Base-by-base conservation (phyloP, 2,329 filamentous ascomycete genomes). In the Colletotrichum sojae region DNA sequence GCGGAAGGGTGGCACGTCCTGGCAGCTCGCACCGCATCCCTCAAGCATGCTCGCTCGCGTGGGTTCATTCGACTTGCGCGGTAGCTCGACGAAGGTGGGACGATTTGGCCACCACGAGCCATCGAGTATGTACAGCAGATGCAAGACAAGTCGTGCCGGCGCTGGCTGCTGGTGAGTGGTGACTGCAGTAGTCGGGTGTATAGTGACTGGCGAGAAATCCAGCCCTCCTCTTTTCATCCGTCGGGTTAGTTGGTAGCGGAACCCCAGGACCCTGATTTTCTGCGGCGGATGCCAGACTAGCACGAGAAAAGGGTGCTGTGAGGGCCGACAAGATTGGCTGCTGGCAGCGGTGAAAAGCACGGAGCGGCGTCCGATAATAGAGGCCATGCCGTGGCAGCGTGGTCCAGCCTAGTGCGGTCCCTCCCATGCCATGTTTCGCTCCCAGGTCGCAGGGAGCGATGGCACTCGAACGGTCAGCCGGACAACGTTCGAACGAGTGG, bases 201-300 rank as follows among this genome's bases (percentile, higher is more conserved):
- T 60, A 46, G 31, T 52, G 45, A 51, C 16, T 49, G 46, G 46
- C 18, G 46, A 20, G 46, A 20, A 36, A 36, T 36, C 31, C 31
- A 36, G 31, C 31, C 18, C n/a, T 49, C 10, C n/a, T 16, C 46
- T 18, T 20, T 22, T 18, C n/a, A 20, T 18, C 46, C n/a, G 20
- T 49, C n/a, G 20, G 27, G 27, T 5, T 31, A 31, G 10, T 13
- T 27, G 49, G 36, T 39, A 62, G n/a, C 49, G 49, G 39, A 39
- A 62, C 59, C 59, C 49, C 25, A 54, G 59, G 59, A 62, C 59
- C 59, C 59, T 62, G 59, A 62, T 62, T 62, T 62, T 62, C 49
- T 45, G 36, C 48, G 20, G 16, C 48, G 20, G 39, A 45, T 52
- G 58, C 39, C 46, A 62, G 36, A 54, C 53, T 54, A 54, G 39